A percentile compares a stretch with the other conserved stretches of the same genome.
These are phyloP conservation scores for Castanea crenata DNA, from an alignment of 306 rosid species.

Conservation along the genomic window DNA sequence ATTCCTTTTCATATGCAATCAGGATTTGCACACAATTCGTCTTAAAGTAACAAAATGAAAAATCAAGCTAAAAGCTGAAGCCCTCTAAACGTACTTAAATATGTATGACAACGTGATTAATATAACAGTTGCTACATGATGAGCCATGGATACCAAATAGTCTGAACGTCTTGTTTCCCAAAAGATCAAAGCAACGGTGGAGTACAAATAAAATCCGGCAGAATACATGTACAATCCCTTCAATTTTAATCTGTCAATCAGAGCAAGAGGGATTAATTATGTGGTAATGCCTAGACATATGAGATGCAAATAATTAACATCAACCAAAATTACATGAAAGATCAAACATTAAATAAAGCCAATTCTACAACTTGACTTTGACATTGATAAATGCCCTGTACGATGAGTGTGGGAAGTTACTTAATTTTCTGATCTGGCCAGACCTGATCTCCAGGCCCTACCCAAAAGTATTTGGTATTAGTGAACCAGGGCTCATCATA, in stretches of 20 bases:
- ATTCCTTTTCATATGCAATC: background rate
- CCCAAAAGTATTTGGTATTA: constrained; percentile 70
- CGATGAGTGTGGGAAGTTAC: constrained; percentile 31
- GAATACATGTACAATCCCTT: constrained; percentile 74
- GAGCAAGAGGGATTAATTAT: background rate
- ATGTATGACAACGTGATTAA: constrained; percentile 76
- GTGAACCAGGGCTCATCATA: constrained; percentile 84
- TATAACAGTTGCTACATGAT: constrained; percentile 76
- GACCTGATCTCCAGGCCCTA: constrained; percentile 81
- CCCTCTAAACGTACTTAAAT: constrained; percentile 51
- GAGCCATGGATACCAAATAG: constrained; percentile 85
- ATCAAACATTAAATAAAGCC: background rate
- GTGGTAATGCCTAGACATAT: background rate
- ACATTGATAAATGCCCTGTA: background rate
- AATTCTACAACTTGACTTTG: background rate
- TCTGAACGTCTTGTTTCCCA: constrained; percentile 97
- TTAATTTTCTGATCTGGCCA: constrained; percentile 91
- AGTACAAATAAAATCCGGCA: constrained; percentile 87
- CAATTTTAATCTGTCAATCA: constrained; percentile 76
- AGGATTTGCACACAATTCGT: background rate
- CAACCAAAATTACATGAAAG: background rate
- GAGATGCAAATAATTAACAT: background rate
- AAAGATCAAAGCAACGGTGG: constrained; percentile 82
- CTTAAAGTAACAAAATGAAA: constrained; percentile 1
- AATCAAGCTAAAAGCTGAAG: constrained; percentile 16